Evolutionary conservation across 2,329 filamentous ascomycete genomes (phyloP).

Genomic region (Colletotrichum phormii): DNA sequence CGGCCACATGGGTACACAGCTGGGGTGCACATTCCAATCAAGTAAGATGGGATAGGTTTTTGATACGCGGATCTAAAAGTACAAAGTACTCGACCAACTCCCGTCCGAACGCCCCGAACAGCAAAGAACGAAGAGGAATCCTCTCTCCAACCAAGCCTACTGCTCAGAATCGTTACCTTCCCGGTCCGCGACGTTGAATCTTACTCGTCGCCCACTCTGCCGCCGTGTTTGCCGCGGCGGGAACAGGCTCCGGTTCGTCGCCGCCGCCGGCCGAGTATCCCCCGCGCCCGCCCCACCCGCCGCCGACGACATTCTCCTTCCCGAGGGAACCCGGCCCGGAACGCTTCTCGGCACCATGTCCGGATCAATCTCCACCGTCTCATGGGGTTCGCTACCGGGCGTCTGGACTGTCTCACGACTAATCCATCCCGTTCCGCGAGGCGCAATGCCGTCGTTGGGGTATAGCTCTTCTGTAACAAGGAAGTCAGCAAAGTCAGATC

Average conservation of each 20-base stretch:
- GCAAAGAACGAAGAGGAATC: background rate
- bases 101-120: background rate
- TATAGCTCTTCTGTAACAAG: background rate
- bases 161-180: background rate
- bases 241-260: background rate
- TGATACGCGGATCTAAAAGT: background rate
- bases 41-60: background rate
- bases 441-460: conserved; percentile 6
- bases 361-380: conserved; percentile 2
- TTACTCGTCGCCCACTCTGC: background rate
- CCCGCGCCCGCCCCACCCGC: background rate
- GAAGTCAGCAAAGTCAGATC: background rate
- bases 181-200: background rate
- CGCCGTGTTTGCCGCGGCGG: background rate
- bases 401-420: background rate
- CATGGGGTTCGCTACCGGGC: background rate
- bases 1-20: background rate
- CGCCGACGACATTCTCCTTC: background rate
- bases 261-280: background rate
- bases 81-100: background rate
- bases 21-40: background rate
- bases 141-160: background rate
- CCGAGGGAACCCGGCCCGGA: background rate
- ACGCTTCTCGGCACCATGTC: conserved; percentile 22
- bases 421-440: background rate